Evolutionary conservation across 2,329 filamentous ascomycete genomes (phyloP), one percentile per base, ranked within the genome.

Genomic region (Dactylellina cionopaga): DNA sequence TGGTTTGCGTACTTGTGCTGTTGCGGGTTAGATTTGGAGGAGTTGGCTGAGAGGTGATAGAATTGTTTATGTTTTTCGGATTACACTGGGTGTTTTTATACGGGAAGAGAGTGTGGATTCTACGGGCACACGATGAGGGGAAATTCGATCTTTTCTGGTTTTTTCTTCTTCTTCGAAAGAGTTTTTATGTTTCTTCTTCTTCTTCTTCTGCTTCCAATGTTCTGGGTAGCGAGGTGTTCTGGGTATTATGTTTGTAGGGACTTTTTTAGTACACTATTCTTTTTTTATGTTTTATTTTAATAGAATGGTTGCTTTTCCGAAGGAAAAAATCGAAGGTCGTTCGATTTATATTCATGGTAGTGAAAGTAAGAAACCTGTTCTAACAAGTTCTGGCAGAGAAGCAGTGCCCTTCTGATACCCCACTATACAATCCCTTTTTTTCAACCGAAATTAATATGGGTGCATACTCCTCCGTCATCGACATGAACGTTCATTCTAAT

Each of bases 401-500:
- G n/a, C n/a, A n/a, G n/a, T n/a, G n/a, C n/a, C n/a, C n/a, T n/a
- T n/a, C n/a, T n/a, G n/a, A n/a, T n/a, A n/a, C n/a, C n/a, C n/a
- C n/a, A 9, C 13, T 29, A 9, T 9, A 5, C 7, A 35, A 6
- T 33, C 13, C 31, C 31, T 9, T 2, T 27, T 17, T 25, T 29
- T 29, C 74, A 78, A 15, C 75, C 75, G 49, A 70, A 73, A 9
- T 55, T 68, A 46, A 77, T 64, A 41, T 75, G 75, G 2, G 68
- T 77, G 51, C 74, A 74, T 31, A 25, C 58, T 27, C 74, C 75
- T n/a, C 75, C 56, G 5, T 69, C 65, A 22, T 75, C 73, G 22
- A 78, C 64, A 62, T 78, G 70, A 35, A 78, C 71, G 69, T 78
- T 78, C 51, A 78, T 56, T 43, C 76, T 77, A n/a, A n/a, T n/a